Evolutionary conservation across 129 eudicot genomes (phyloP).

Genomic region (Flaveria brownii): DNA sequence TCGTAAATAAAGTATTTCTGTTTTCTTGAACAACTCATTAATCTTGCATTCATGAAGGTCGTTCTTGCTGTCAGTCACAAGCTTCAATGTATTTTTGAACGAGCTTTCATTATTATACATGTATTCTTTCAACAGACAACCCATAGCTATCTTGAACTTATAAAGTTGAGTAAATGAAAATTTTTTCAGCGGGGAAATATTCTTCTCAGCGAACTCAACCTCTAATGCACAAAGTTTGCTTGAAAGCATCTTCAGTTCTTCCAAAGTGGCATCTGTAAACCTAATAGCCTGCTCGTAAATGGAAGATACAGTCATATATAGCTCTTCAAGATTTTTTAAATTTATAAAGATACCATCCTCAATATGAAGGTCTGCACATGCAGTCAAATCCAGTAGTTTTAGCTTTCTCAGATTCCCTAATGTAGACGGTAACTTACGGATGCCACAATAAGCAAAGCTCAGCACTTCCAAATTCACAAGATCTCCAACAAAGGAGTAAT

Average conservation of each 20-base stretch:
- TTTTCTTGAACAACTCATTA: not conserved
- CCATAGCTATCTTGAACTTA: constrained; percentile 13
- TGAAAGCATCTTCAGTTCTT: not conserved
- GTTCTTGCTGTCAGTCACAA: not conserved
- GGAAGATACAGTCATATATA: not conserved
- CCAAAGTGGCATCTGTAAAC: not conserved
- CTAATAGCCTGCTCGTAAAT: not conserved
- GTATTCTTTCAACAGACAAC: not conserved
- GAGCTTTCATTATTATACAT: not conserved
- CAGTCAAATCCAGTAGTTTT: not conserved
- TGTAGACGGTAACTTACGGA: not conserved
- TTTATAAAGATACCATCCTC: not conserved
- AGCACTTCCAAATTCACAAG: not conserved
- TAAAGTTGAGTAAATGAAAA: not conserved
- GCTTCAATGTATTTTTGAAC: not conserved
- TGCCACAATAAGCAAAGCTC: not conserved
- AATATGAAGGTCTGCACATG: not conserved
- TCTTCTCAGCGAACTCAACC: not conserved
- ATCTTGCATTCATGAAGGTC: not conserved
- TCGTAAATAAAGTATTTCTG: not conserved
- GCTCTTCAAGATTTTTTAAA: not conserved
- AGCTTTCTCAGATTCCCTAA: not conserved
- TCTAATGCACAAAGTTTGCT: not conserved
- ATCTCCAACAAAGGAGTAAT: not conserved
- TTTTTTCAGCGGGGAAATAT: not conserved